Conservation (phyloP, 805 yeast species). For the Suhomyces sp. region DNA sequence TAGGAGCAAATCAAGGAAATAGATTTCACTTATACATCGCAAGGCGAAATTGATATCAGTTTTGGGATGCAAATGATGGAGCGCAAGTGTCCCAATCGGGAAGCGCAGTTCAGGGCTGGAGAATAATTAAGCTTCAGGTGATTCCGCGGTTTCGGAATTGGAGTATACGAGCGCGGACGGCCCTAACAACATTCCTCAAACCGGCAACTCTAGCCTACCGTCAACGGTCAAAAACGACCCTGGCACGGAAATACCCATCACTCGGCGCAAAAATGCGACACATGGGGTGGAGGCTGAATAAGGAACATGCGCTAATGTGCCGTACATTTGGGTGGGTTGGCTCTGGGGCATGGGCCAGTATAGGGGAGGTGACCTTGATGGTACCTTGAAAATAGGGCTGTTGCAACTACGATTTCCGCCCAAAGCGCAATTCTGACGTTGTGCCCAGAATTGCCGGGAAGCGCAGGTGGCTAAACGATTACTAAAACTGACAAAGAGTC, state of each 20-base stretch:
- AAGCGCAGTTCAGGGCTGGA: background rate
- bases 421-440: background rate
- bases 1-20: background rate
- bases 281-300: background rate
- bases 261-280: background rate
- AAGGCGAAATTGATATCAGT: background rate
- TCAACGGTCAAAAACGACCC: background rate
- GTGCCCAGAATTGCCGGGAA: background rate
- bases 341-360: background rate
- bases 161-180: background rate
- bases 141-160: background rate
- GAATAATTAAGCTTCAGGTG: background rate
- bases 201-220: background rate
- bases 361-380: no score
- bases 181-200: background rate
- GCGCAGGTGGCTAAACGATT: no score
- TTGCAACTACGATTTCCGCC: no score
- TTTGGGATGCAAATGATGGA: background rate
- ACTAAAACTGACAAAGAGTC: no score
- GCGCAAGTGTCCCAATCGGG: background rate
- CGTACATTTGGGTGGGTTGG: background rate
- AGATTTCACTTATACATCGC: background rate
- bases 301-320: background rate
- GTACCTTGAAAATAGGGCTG: no score
- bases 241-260: background rate